These are phyloP conservation scores for Elongisporangium undulatum DNA, from an alignment of 352 stramenopile genomes.

Conservation along the genomic window DNA sequence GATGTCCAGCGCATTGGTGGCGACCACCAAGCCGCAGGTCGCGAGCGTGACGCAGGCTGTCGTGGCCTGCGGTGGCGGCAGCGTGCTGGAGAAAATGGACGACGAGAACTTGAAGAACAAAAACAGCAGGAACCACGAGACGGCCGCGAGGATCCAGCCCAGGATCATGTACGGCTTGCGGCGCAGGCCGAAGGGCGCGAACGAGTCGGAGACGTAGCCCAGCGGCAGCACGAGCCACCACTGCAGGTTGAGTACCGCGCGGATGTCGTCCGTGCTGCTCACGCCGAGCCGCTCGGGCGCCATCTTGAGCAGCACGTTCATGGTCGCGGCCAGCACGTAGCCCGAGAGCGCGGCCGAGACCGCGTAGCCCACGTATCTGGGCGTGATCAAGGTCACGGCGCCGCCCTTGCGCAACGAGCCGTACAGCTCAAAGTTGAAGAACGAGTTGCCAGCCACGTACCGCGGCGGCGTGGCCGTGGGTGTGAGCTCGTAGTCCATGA, in stretches of 20 bases:
- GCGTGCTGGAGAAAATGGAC: slow-evolving; percentile 2
- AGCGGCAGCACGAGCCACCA: slow-evolving; percentile 28
- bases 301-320: slow-evolving; percentile 12
- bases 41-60: slow-evolving; percentile 12
- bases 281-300: slow-evolving; percentile 10
- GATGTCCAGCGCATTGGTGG: slow-evolving; percentile 29
- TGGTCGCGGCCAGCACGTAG: slow-evolving; percentile 21
- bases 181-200: slow-evolving; percentile 19
- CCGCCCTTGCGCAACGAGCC: slow-evolving; percentile 60
- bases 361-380: slow-evolving; percentile 37
- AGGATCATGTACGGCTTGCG: slow-evolving; percentile 73
- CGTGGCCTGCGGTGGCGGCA: slow-evolving; percentile 7
- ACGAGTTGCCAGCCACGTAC: slow-evolving; percentile 64
- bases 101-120: slow-evolving; percentile 14
- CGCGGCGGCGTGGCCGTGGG: slow-evolving; percentile 7
- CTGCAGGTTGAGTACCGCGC: slow-evolving; percentile 21
- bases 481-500: not conserved
- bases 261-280: slow-evolving; percentile 5
- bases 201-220: slow-evolving; percentile 25
- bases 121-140: slow-evolving; percentile 26
- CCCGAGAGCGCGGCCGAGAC: slow-evolving; percentile 17
- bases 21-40: slow-evolving; percentile 24
- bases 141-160: slow-evolving; percentile 26
- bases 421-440: slow-evolving; percentile 74
- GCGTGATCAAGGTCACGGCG: slow-evolving; percentile 36